These are phyloP conservation scores for Ophidiomyces ophidiicola DNA, from an alignment of 2,329 filamentous ascomycete species.

Conservation along the genomic window DNA sequence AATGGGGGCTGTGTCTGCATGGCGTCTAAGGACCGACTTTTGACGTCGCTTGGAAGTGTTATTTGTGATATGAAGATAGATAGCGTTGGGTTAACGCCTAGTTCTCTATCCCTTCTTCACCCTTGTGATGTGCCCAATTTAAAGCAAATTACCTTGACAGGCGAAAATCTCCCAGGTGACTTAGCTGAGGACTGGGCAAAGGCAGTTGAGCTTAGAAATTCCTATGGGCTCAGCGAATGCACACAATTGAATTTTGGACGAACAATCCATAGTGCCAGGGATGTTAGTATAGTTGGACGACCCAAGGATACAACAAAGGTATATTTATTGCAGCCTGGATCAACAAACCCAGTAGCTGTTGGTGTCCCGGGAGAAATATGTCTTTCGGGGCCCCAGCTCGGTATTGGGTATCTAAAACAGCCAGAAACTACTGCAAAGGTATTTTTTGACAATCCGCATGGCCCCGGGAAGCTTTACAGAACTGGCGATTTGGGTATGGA, in stretches of 20 bases:
- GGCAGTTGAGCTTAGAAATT: conserved; percentile 25
- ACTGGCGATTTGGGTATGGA: conserved; percentile 22
- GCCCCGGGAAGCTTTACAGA: conserved; percentile 16
- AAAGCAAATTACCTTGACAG: conserved; percentile 21
- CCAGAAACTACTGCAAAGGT: conserved; percentile 16
- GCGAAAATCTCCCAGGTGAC: conserved; percentile 15
- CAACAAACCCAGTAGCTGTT: conserved; percentile 24
- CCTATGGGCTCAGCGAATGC: conserved; percentile 32
- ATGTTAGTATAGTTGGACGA: conserved; percentile 28
- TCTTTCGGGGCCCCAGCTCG: conserved; percentile 27
- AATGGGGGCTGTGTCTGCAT: conserved; percentile 48
- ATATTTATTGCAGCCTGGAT: conserved; percentile 8
- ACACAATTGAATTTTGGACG: conserved; percentile 24
- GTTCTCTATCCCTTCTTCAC: conserved; percentile 35
- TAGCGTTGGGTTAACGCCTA: conserved; percentile 44
- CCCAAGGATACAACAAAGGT: conserved; percentile 22
- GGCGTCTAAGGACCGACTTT: conserved; percentile 40
- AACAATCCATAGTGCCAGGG: conserved; percentile 15
- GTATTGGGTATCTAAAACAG: conserved; percentile 21
- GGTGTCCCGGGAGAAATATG: conserved; percentile 33
- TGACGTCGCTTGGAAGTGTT: conserved; percentile 36
- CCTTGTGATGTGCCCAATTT: conserved; percentile 29
- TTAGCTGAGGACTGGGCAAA: conserved; percentile 26
- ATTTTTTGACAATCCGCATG: conserved; percentile 19
- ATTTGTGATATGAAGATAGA: conserved; percentile 38